Evolutionary conservation across 83 land plant genomes (phyloP), one percentile per base, ranked within the genome.

Genomic region (Picea mariana): DNA sequence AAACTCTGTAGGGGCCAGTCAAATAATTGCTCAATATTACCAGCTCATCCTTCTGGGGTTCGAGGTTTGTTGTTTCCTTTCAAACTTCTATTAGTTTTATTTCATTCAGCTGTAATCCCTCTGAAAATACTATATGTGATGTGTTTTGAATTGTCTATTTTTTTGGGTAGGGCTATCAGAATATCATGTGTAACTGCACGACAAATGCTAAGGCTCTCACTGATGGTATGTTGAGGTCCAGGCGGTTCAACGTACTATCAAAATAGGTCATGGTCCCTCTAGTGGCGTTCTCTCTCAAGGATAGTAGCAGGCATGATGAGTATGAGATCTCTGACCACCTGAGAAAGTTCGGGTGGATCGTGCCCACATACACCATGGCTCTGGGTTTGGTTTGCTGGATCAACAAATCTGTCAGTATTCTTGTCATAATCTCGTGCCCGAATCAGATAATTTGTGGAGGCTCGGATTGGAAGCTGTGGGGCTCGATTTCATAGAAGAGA

Each of bases 231-330:
- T 71, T 82, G 55, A 82, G 85, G n/a, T 89, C 84, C 7, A 93
- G 95, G 9, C 81, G 87, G 17, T 94, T 94, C 60, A 78, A 92
- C 12, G 86, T 94, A 49, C 59, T 94, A 27, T 94, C 95, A 55
- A 94, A 92, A 77, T 95, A 94, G 16, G 26, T 87, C 2, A 95
- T 95, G 12, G 96, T 94, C 12, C 96, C 96, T 12, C 86, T 94
- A 11, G 93, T 94, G 47, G 95, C 96, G 16, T 92, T 94, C 64
- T 84, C 93, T 3, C 80, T 90, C 12, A 87, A 90, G 47, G 96
- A 94, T 80, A 84, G 72, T 81, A 86, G 78, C 82, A 62, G 79
- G 26, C 81, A 88, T 77, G 86, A 81, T 9, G n/a, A n/a, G n/a
- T n/a, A n/a, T n/a, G n/a, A n/a, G n/a, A n/a, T n/a, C n/a, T n/a